These are phyloP conservation scores for Maudiozyma pseudohumilis DNA, from an alignment of 805 yeast genomes.

Conservation along the genomic window DNA sequence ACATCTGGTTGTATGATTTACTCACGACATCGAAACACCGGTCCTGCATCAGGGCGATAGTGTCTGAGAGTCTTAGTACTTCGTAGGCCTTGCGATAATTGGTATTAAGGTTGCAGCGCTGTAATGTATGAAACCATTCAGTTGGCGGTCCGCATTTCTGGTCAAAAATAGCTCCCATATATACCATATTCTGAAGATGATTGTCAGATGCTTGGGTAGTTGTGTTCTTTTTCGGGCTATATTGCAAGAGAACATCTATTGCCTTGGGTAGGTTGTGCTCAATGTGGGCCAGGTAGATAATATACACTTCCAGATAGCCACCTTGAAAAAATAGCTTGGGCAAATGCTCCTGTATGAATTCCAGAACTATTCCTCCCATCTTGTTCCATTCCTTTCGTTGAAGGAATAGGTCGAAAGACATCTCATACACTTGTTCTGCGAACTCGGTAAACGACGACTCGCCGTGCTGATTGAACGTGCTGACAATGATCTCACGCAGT, in stretches of 20 bases:
- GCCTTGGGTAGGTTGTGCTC: conserved; percentile 12
- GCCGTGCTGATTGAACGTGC: conserved; percentile 11
- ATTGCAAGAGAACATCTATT: conserved; percentile 3
- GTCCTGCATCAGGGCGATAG: conserved; percentile 11
- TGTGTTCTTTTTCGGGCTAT: background rate
- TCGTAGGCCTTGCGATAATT: conserved; percentile 3
- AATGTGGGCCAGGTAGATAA: conserved; percentile 15
- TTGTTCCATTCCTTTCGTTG: conserved; percentile 7
- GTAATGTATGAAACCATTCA: conserved; percentile 13
- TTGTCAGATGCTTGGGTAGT: background rate
- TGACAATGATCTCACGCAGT: conserved; percentile 21
- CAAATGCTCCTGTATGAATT: conserved; percentile 10
- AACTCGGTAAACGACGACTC: conserved; percentile 13
- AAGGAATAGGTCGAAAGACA: conserved; percentile 13
- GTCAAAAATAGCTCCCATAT: too few relatives aligned
- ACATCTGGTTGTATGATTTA: conserved; percentile 17
- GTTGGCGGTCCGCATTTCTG: conserved; percentile 1
- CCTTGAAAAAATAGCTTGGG: conserved; percentile 6
- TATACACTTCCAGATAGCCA: conserved; percentile 7
- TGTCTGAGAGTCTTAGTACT: conserved; percentile 10
- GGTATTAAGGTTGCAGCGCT: background rate
- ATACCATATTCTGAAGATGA: too few relatives aligned
- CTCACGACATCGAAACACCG: conserved; percentile 8
- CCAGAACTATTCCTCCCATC: conserved; percentile 12
- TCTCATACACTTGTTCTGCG: conserved; percentile 11